Evolutionary conservation across 1,139 yeast species (phyloP).

Genomic region (Meyerozyma smithsonii): DNA sequence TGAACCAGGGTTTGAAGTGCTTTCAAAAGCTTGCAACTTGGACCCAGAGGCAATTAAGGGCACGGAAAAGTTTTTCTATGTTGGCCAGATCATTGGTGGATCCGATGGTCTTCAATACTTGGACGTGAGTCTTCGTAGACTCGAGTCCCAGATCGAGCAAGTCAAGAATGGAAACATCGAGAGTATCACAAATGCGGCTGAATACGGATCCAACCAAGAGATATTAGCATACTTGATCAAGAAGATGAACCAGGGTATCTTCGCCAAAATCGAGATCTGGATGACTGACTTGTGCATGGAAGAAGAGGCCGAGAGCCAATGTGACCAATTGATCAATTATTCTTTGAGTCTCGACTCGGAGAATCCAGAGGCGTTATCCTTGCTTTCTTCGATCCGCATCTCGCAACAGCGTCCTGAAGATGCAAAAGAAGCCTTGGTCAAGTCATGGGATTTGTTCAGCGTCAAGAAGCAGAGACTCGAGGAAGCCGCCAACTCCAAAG

Average conservation of each 20-base stretch:
- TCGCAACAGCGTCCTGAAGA: slow-evolving; percentile 78
- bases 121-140: slow-evolving; percentile 55
- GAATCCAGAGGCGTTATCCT: slow-evolving; percentile 78
- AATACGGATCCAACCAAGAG: slow-evolving; percentile 25
- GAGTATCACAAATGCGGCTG: slow-evolving; percentile 16
- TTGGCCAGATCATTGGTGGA: slow-evolving; percentile 91
- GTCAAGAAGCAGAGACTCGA: slow-evolving; percentile 47
- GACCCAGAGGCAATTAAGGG: slow-evolving; percentile 67
- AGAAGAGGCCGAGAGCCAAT: slow-evolving; percentile 74
- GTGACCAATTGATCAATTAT: slow-evolving; percentile 66
- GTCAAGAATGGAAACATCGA: slow-evolving; percentile 22
- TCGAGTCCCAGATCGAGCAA: slow-evolving; percentile 38
- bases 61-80: slow-evolving; percentile 76
- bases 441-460: slow-evolving; percentile 70
- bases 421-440: slow-evolving; percentile 63
- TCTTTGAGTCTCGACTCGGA: slow-evolving; percentile 56
- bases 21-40: slow-evolving; percentile 58
- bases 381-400: slow-evolving; percentile 82
- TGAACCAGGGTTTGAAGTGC: slow-evolving; percentile 67
- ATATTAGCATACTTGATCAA: slow-evolving; percentile 38
- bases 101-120: slow-evolving; percentile 64
- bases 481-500: slow-evolving; percentile 27
- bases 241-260: slow-evolving; percentile 68
- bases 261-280: slow-evolving; percentile 93
- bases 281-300: slow-evolving; percentile 99